phyloP scores from a whole-genome alignment of 2,329 filamentous ascomycete species.

The Pseudogymnoascus sp. region DNA sequence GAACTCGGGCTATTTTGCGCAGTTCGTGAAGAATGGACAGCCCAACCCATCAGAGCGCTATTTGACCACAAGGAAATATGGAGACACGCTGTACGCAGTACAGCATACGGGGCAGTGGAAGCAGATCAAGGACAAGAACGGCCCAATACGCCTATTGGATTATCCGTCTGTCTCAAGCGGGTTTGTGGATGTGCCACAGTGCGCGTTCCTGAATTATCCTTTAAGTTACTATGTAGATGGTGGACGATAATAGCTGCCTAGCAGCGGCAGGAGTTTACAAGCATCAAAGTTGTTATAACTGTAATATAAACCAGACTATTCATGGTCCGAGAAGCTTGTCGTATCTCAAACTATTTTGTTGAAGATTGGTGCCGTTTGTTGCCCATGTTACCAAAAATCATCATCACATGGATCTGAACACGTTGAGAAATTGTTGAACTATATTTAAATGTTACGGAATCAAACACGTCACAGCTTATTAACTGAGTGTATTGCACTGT shows the following conservation, averaged over 20 bases:
- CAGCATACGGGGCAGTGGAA: conserved; percentile 35
- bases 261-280: background rate
- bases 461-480: background rate
- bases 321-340: background rate
- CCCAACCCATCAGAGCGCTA: conserved; percentile 40
- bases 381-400: background rate
- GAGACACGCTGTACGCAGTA: conserved; percentile 34
- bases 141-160: conserved; percentile 38
- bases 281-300: background rate
- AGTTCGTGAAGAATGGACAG: conserved; percentile 39
- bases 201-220: conserved; percentile 38
- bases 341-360: background rate
- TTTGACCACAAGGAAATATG: conserved; percentile 38
- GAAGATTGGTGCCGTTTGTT: background rate
- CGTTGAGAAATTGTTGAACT: background rate
- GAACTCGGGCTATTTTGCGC: conserved; percentile 39
- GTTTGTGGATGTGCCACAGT: conserved; percentile 43
- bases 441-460: background rate
- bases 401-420: background rate
- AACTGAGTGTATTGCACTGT: background rate
- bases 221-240: conserved; percentile 34
- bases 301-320: background rate
- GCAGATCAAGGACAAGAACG: conserved; percentile 31
- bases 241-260: conserved; percentile 11
- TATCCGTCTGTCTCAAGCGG: conserved; percentile 34